phyloP scores from a whole-genome alignment of 768 basidiomycete genomes.

The Trametes cubensis region DNA sequence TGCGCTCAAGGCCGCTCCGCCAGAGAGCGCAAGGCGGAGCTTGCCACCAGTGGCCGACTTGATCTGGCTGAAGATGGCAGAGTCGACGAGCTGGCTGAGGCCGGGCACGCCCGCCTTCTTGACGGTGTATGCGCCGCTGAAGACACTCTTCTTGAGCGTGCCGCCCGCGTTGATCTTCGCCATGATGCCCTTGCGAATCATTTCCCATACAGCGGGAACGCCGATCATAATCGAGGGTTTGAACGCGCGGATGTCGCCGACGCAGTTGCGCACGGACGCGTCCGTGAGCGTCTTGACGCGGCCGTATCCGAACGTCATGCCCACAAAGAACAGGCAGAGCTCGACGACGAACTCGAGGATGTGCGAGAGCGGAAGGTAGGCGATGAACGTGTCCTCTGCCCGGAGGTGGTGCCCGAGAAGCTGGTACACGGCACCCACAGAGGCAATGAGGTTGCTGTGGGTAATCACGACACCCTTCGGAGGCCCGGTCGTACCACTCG shows the following conservation, averaged over 20 bases:
- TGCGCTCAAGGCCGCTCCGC: slow-evolving; percentile 82
- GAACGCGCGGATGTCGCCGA: slow-evolving; percentile 86
- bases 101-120: slow-evolving; percentile 76
- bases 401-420: slow-evolving; percentile 70
- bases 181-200: slow-evolving; percentile 92
- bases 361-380: slow-evolving; percentile 92
- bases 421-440: slow-evolving; percentile 77
- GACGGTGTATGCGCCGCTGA: slow-evolving; percentile 73
- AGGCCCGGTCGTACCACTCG: slow-evolving; percentile 86
- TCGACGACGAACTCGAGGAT: slow-evolving; percentile 97
- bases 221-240: slow-evolving; percentile 89
- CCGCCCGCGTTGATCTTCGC: slow-evolving; percentile 75
- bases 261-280: slow-evolving; percentile 83
- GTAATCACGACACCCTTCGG: slow-evolving; percentile 94
- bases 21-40: slow-evolving; percentile 76
- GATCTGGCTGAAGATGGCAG: slow-evolving; percentile 74
- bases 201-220: slow-evolving; percentile 97
- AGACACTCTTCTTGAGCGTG: slow-evolving; percentile 68
- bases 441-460: slow-evolving; percentile 84
- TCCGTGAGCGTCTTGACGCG: slow-evolving; percentile 96
- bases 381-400: slow-evolving; percentile 71
- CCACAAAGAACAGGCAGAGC: slow-evolving; percentile 69
- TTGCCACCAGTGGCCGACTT: slow-evolving; percentile 85
- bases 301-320: slow-evolving; percentile 86
- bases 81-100: slow-evolving; percentile 69